Evolutionary conservation across 352 stramenopile species (phyloP), one percentile per base, ranked within the genome.

Genomic region (Aphanomyces cochlioides): DNA sequence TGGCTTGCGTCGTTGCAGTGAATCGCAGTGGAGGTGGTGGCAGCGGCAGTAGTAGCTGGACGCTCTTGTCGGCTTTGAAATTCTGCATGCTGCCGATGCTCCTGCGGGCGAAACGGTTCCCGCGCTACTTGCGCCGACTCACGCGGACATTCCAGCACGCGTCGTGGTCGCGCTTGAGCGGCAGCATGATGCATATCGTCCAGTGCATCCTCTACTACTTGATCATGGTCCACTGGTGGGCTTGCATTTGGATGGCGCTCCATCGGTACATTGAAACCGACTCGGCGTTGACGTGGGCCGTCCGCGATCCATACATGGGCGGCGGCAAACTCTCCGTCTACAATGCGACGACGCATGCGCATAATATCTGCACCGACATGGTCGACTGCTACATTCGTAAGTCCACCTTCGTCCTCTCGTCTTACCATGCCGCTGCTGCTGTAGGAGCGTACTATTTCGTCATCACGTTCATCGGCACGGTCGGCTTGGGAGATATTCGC

Each of bases 401-500:
- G 63, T 69, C 13, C 37, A 19, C 1, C 50, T 2, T 19, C 28
- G 28, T 28, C 28, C 2, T 28, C 1, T 58, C 50, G 21, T 58
- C 50, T 58, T 19, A 61, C 13, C 19, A 37, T 61, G 6, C n/a
- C n/a, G n/a, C n/a, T n/a, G n/a, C n/a, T n/a, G 13, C 15, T n/a
- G 10, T 70, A 70, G 64, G 64, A 21, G 64, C 64, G 37, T 70
- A 70, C 21, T 70, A 70, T 50, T 70, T 70, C 61, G 64, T 70
- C 17, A 70, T 70, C 21, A 61, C 64, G 54, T 70, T 70, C 21
- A 56, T 70, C 37, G 64, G 64, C 17, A 70, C 64, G 39, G 47
- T 70, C 15, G 64, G 64, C 3, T 41, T 70, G n/a, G 64, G 64
- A 6, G 64, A 70, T n/a, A 56, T 70, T 47, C 21, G 45, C 17